These are phyloP conservation scores for Psilocybe azurescens DNA, from an alignment of 768 basidiomycete species.

Conservation along the genomic window DNA sequence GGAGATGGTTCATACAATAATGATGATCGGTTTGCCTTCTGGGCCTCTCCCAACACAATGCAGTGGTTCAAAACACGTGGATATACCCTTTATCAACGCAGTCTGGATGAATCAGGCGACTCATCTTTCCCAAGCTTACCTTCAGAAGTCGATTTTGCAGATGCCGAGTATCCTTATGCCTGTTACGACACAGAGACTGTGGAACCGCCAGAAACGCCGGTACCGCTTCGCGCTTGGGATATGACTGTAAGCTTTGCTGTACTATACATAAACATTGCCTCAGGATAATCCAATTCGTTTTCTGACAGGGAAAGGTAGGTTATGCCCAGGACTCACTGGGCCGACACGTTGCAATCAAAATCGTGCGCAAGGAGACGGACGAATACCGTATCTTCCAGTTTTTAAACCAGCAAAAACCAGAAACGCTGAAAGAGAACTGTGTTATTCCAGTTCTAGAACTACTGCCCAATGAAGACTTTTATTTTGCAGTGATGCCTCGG, in stretches of 20 bases:
- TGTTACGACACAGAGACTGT: neutral
- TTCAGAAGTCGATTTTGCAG: neutral
- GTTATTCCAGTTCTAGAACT: constrained; percentile 29
- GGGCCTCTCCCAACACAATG: neutral
- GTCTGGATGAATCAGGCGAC: neutral
- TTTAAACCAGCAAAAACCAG: constrained; percentile 18
- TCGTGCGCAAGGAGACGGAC: constrained; percentile 8
- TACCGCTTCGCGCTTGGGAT: neutral
- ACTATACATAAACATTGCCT: neutral
- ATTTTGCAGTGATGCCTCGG: constrained; percentile 36
- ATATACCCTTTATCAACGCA: constrained; percentile 11
- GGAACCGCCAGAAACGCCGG: neutral
- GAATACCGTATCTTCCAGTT: constrained; percentile 26
- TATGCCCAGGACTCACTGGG: neutral
- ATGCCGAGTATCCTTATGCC: constrained; percentile 11
- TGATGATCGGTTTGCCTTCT: no score
- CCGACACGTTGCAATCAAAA: constrained; percentile 33
- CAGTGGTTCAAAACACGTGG: constrained; percentile 16
- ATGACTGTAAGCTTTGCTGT: neutral
- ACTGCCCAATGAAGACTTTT: constrained; percentile 21
- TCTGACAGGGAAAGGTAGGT: neutral
- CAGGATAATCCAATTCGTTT: neutral
- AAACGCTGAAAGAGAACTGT: neutral
- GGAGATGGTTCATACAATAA: no score
- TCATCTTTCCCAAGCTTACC: neutral